A percentile compares a stretch with the other conserved stretches of the same genome.
These are phyloP conservation scores for Avena atlantica DNA, from an alignment of 176 grass and related monocot genomes.

Conservation along the genomic window DNA sequence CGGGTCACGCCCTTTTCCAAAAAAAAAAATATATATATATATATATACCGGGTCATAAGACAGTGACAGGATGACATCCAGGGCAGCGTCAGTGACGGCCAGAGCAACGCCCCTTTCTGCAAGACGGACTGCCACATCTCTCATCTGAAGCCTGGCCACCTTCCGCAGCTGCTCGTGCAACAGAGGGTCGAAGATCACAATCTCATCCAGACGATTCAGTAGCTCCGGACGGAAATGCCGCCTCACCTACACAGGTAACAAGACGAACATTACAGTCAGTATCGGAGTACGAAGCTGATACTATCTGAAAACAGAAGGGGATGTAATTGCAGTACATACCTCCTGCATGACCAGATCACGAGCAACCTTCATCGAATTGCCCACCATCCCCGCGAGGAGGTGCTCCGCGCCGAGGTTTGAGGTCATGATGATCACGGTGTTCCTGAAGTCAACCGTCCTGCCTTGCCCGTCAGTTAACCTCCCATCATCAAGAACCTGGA, in stretches of 20 bases:
- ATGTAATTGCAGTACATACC: slow-evolving; percentile 32
- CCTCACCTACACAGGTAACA: slow-evolving; percentile 62
- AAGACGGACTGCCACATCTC: slow-evolving; percentile 86
- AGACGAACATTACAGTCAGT: too few species aligned
- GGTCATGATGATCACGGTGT: slow-evolving; percentile 97
- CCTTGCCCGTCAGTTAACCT: slow-evolving; percentile 92
- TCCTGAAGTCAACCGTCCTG: slow-evolving; percentile 87
- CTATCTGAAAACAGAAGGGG: not conserved
- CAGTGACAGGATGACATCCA: slow-evolving; percentile 77
- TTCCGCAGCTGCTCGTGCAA: slow-evolving; percentile 93
- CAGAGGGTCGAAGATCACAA: slow-evolving; percentile 87
- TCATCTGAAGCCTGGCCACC: slow-evolving; percentile 92
- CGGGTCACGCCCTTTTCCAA: too few species aligned
- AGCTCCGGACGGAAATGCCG: slow-evolving; percentile 92
- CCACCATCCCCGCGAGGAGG: slow-evolving; percentile 89
- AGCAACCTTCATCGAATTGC: slow-evolving; percentile 72
- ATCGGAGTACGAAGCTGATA: too few species aligned
- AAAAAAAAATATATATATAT: too few species aligned
- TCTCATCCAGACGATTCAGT: slow-evolving; percentile 88
- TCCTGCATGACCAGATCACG: slow-evolving; percentile 78
- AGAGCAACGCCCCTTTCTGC: slow-evolving; percentile 80
- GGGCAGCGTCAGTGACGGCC: slow-evolving; percentile 83
- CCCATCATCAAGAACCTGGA: slow-evolving; percentile 94
- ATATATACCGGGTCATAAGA: slow-evolving; percentile 85
- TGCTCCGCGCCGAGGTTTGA: slow-evolving; percentile 96